phyloP scores from a whole-genome alignment of 345 rosid species.

The Geranium brycei region DNA sequence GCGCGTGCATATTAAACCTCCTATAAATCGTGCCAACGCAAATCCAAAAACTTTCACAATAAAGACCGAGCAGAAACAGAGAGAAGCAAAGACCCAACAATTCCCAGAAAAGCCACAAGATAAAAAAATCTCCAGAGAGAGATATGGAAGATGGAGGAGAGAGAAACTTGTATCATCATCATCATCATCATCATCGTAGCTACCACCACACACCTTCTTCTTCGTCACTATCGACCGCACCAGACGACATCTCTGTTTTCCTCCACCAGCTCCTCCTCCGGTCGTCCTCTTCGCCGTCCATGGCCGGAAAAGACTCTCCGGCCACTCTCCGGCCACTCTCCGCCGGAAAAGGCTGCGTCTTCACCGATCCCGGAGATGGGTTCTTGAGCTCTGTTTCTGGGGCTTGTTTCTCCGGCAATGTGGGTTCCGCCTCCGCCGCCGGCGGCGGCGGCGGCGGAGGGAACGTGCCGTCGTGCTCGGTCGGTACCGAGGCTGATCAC shows the following conservation, averaged over 20 bases:
- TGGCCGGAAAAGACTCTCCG: constrained; percentile 17
- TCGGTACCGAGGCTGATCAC: constrained; percentile 44
- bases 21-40: too few species aligned
- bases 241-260: constrained; percentile 53
- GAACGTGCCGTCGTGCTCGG: constrained; percentile 29
- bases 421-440: constrained; percentile 6
- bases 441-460: constrained; percentile 19
- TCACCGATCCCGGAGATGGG: constrained; percentile 14
- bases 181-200: constrained; percentile 1
- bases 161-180: constrained; percentile 5
- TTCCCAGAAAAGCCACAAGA: not conserved
- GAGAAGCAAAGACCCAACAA: not conserved
- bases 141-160: not conserved
- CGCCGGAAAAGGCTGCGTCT: not conserved
- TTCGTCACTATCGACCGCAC: constrained; percentile 8
- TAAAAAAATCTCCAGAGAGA: not conserved
- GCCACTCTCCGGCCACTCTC: constrained; percentile 7
- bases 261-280: constrained; percentile 50
- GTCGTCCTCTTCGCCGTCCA: constrained; percentile 31
- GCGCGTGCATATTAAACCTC: not conserved
- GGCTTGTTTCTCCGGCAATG: constrained; percentile 20
- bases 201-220: constrained; percentile 12
- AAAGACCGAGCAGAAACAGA: not conserved
- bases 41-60: not conserved
- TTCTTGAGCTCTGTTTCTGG: constrained; percentile 17